These are phyloP conservation scores for Chaetomiaceae sp. DNA, from an alignment of 2,329 filamentous ascomycete species.

Conservation along the genomic window DNA sequence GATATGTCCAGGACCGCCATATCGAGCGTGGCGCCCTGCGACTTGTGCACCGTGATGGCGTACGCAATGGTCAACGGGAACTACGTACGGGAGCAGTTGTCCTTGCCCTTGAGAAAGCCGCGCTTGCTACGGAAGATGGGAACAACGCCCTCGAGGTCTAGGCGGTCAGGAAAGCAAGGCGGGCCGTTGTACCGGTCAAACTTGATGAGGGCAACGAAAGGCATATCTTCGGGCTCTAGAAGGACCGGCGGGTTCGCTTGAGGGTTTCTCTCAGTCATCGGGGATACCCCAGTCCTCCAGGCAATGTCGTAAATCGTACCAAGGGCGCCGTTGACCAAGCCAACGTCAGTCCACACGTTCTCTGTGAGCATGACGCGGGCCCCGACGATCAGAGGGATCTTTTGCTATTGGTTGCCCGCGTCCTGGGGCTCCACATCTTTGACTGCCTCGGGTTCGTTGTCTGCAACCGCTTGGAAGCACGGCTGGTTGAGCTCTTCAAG, in stretches of 20 bases:
- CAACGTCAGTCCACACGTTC: neutral
- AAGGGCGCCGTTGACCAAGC: neutral
- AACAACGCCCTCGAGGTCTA: neutral
- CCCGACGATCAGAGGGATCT: neutral
- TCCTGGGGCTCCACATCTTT: neutral
- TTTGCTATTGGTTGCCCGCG: neutral
- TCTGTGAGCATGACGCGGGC: neutral
- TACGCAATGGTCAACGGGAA: neutral
- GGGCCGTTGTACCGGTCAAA: neutral
- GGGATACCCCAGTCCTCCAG: constrained; percentile 45
- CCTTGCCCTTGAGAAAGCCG: neutral
- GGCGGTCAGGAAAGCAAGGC: neutral
- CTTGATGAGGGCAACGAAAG: neutral
- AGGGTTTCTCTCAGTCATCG: too few relatives aligned
- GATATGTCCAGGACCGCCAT: neutral
- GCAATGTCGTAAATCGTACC: neutral
- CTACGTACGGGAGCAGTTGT: neutral
- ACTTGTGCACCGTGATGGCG: neutral
- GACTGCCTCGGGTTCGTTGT: neutral
- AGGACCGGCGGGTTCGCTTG: too few relatives aligned
- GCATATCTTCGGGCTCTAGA: too few relatives aligned
- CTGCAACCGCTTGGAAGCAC: neutral
- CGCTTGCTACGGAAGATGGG: neutral
- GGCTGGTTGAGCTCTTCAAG: neutral
- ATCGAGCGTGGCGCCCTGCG: neutral